Percentiles rank a stretch among this genome's conserved stretches.
phyloP scores from a whole-genome alignment of 2,329 filamentous ascomycete species.

The Tolypocladium album region DNA sequence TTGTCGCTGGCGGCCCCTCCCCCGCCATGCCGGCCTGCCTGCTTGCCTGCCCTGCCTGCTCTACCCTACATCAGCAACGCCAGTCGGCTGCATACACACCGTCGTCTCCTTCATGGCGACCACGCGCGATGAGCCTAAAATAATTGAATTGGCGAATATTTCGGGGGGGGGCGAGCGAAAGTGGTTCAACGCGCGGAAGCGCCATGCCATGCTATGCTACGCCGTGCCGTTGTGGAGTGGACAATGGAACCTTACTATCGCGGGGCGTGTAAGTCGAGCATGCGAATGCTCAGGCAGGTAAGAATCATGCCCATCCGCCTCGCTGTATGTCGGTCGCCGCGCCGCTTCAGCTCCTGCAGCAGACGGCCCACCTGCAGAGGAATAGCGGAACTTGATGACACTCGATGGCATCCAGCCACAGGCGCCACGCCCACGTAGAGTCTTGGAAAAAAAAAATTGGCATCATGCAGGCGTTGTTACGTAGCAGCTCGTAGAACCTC shows the following conservation, averaged over 20 bases:
- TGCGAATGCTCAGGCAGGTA: neutral
- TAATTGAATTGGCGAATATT: too few relatives aligned
- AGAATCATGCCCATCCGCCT: neutral
- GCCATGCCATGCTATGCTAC: neutral
- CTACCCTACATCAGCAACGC: neutral
- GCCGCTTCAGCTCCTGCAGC: constrained; percentile 3
- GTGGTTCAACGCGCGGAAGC: neutral
- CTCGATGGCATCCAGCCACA: neutral
- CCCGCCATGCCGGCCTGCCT: constrained; percentile 2
- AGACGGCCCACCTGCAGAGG: neutral
- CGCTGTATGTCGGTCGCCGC: constrained; percentile 1
- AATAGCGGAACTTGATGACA: neutral
- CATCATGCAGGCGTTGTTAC: neutral
- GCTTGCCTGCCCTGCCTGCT: neutral
- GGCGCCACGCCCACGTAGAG: neutral
- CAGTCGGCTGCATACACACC: neutral
- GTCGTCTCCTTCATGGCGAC: neutral
- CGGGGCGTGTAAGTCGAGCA: neutral
- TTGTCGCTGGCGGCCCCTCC: constrained; percentile 6
- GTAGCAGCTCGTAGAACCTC: neutral
- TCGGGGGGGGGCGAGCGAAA: too few relatives aligned
- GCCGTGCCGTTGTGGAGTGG: neutral
- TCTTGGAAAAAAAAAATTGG: neutral
- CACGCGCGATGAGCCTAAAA: neutral
- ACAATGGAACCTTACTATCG: neutral